A percentile compares a stretch with the other conserved stretches of the same genome.
Conservation (phyloP, 495 filamentous ascomycete species). For the Aspergillus asperescens region DNA sequence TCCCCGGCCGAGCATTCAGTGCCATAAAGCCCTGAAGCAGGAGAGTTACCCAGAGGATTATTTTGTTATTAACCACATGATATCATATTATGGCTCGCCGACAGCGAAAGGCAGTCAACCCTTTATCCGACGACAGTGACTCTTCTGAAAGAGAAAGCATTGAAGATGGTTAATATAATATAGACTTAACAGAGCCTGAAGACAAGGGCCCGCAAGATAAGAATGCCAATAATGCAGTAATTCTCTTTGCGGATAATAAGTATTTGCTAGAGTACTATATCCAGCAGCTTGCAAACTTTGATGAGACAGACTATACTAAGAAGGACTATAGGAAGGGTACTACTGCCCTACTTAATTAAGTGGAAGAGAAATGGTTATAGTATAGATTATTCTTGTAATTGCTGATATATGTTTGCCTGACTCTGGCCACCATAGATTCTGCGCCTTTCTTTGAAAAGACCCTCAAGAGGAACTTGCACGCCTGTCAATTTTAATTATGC, state of each 20-base stretch:
- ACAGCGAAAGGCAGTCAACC: constrained; percentile 5
- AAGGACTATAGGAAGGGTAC: constrained; percentile 32
- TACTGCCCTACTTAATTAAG: constrained; percentile 24
- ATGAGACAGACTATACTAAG: constrained; percentile 31
- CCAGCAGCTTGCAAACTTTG: constrained; percentile 28
- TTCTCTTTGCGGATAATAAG: constrained; percentile 28
- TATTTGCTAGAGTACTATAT: constrained; percentile 34
- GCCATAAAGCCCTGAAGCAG: background rate
- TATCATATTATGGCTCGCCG: constrained; percentile 20
- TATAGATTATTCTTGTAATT: constrained; percentile 5
- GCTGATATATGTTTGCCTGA: constrained; percentile 11
- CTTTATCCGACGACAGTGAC: constrained; percentile 15
- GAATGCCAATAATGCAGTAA: constrained; percentile 17
- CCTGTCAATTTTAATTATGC: constrained; percentile 20
- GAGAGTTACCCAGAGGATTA: background rate
- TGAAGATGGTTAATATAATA: constrained; percentile 17
- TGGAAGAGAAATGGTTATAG: constrained; percentile 21
- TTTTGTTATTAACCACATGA: background rate
- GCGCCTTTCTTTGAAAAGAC: constrained; percentile 22
- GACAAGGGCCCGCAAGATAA: constrained; percentile 14
- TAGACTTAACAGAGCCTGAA: constrained; percentile 21
- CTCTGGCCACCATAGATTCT: constrained; percentile 27
- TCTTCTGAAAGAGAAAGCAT: constrained; percentile 17
- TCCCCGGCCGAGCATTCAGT: background rate
- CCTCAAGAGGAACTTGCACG: constrained; percentile 16